phyloP scores from a whole-genome alignment of 2,329 filamentous ascomycete species.

The Penicillium sp. region DNA sequence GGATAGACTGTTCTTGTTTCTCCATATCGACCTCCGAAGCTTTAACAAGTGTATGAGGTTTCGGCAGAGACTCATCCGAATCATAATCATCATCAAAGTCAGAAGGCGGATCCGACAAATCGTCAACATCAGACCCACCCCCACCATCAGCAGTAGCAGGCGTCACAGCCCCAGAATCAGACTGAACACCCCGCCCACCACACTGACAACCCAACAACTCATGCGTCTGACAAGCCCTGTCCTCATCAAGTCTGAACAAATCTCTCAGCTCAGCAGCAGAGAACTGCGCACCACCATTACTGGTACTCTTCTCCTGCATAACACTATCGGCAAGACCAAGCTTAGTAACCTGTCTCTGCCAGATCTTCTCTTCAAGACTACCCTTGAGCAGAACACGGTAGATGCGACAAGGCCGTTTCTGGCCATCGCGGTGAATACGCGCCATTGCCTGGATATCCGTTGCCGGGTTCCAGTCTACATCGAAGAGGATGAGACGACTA shows the following conservation, averaged over 20 bases:
- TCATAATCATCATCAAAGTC: conserved; percentile 17
- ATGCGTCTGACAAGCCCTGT: conserved; percentile 64
- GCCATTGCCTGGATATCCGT: conserved; percentile 74
- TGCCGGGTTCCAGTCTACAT: conserved; percentile 74
- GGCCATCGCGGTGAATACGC: conserved; percentile 70
- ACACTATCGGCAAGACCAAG: conserved; percentile 69
- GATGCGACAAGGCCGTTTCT: conserved; percentile 66
- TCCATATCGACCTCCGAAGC: conserved; percentile 43
- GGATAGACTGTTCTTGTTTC: conserved; percentile 34
- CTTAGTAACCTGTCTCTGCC: conserved; percentile 70
- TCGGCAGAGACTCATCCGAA: conserved; percentile 27
- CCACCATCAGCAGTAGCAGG: conserved; percentile 10
- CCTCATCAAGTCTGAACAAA: conserved; percentile 65
- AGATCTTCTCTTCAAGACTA: conserved; percentile 72
- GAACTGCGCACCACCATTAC: conserved; percentile 54
- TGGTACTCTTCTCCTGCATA: conserved; percentile 62
- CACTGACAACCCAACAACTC: conserved; percentile 65
- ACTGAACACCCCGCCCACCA: conserved; percentile 51
- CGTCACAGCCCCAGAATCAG: conserved; percentile 7
- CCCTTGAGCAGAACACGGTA: conserved; percentile 69
- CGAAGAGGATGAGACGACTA: conserved; percentile 68
- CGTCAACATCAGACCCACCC: conserved; percentile 8
- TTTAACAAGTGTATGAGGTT: conserved; percentile 38
- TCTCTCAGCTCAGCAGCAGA: conserved; percentile 65
- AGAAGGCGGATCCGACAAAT: not conserved